A percentile compares a stretch with the other conserved stretches of the same genome.
These are phyloP conservation scores for Epichloe sylvatica DNA, from an alignment of 2,329 filamentous ascomycete genomes.

Conservation along the genomic window DNA sequence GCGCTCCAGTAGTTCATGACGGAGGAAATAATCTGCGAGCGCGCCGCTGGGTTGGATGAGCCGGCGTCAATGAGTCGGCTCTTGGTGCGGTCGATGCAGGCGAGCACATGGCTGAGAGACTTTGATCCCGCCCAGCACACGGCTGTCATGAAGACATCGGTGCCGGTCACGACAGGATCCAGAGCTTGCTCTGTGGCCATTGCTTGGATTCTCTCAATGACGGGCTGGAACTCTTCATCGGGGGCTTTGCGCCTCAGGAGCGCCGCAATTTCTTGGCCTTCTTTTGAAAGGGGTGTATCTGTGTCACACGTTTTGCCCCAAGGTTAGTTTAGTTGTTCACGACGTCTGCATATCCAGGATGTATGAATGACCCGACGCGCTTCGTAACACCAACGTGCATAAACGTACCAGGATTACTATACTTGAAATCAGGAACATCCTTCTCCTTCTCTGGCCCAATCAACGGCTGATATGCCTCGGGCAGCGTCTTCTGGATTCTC, in stretches of 20 bases:
- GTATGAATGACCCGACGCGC: no score
- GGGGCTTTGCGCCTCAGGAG: constrained; percentile 73
- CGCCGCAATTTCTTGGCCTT: constrained; percentile 69
- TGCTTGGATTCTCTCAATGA: constrained; percentile 71
- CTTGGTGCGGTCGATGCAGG: constrained; percentile 90
- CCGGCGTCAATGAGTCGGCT: constrained; percentile 72
- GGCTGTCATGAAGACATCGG: constrained; percentile 84
- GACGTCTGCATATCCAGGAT: no score
- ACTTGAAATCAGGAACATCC: constrained; percentile 94
- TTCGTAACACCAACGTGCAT: no score
- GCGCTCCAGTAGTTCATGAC: constrained; percentile 89
- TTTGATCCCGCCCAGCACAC: constrained; percentile 92
- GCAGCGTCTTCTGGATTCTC: constrained; percentile 85
- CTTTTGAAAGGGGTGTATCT: constrained; percentile 68
- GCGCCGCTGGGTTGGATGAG: constrained; percentile 57
- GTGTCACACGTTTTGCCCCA: not conserved
- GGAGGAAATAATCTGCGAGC: constrained; percentile 76
- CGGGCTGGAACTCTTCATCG: constrained; percentile 71
- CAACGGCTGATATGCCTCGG: constrained; percentile 64
- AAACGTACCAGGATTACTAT: constrained; percentile 53
- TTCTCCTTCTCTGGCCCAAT: constrained; percentile 83
- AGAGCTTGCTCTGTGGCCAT: constrained; percentile 56
- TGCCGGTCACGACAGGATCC: constrained; percentile 73
- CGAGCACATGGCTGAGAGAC: constrained; percentile 87
- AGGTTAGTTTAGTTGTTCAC: no score